These are phyloP conservation scores for Sporisorium graminicola DNA, from an alignment of 1,284 basidiomycete genomes.

Conservation along the genomic window DNA sequence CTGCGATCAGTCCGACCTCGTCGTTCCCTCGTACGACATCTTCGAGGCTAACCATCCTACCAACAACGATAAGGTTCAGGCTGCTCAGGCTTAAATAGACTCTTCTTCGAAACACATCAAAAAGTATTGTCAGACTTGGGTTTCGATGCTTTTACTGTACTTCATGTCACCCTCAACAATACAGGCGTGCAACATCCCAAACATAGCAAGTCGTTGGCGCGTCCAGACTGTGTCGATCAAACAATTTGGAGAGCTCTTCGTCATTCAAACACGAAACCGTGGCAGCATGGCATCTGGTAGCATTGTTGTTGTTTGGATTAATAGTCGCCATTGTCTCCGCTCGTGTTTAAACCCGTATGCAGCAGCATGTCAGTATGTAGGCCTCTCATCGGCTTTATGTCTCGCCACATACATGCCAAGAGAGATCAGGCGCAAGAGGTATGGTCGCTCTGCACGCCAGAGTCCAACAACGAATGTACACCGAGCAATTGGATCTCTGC, in stretches of 20 bases:
- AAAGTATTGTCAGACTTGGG: not conserved
- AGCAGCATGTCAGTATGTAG: not conserved
- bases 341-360: not conserved
- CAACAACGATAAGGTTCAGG: conserved; percentile 60
- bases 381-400: not conserved
- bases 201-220: not conserved
- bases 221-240: not conserved
- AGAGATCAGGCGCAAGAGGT: not conserved
- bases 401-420: not conserved
- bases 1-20: conserved; percentile 60
- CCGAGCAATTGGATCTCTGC: not conserved
- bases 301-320: not conserved
- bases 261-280: not conserved
- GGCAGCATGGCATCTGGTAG: not conserved
- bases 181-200: not conserved
- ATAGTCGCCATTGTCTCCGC: not conserved
- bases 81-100: conserved; percentile 23
- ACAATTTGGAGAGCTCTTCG: not conserved
- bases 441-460: not conserved
- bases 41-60: conserved; percentile 53
- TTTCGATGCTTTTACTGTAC: conserved; percentile 5
- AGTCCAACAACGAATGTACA: not conserved
- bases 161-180: not conserved
- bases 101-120: not conserved
- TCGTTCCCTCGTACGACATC: conserved; percentile 57